Evolutionary conservation across 2,329 filamentous ascomycete genomes (phyloP), one percentile per base, ranked within the genome.

Genomic region (Exserohilum turcica): DNA sequence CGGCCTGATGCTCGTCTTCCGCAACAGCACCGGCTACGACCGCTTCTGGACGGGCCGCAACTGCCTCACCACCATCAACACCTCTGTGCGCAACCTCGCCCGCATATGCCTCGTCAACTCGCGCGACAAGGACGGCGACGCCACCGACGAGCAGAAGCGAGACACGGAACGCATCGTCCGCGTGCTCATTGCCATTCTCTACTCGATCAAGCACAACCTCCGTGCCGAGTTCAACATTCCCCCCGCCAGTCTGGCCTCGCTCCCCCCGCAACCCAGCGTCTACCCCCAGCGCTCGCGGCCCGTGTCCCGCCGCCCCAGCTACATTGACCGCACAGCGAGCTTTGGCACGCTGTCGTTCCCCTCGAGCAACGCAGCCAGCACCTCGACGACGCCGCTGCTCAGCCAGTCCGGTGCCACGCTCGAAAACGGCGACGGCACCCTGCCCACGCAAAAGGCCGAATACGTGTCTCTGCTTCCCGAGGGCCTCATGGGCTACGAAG

Each of bases 1-100:
- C 2, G 85, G 85, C 63, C 70, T 88, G 35, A 86, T 88, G 80
- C 82, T 88, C 29, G 85, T 88, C 24, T 87, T 88, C 74, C 80
- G 85, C 32, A 87, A 88, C 62, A 79, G 82, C 59, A 87, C 84
- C 3, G 82, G 79, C 47, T 87, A 86, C 72, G 85, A 86, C 61
- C 78, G 85, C 2, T 87, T 87, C 75, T 87, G 85, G 85, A 81
- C 81, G 3, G 83, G 83, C 4, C 75, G 83, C 37, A 82, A 81
- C 59, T 80, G 83, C 58, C 78, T 87, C 48, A 83, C 78, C 9
- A 79, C 79, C 0, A 78, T 86, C 27, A 79, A 79, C 42, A 85
- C 84, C n/a, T 77, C 77, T 33, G 79, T 86, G 12, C 79, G 85
- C 49, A 86, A 86, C 60, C 76, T 88, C 0, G 80, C 82, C 2